These are phyloP conservation scores for Cicer pinnatifidum DNA, from an alignment of 306 rosid species.

Conservation along the genomic window DNA sequence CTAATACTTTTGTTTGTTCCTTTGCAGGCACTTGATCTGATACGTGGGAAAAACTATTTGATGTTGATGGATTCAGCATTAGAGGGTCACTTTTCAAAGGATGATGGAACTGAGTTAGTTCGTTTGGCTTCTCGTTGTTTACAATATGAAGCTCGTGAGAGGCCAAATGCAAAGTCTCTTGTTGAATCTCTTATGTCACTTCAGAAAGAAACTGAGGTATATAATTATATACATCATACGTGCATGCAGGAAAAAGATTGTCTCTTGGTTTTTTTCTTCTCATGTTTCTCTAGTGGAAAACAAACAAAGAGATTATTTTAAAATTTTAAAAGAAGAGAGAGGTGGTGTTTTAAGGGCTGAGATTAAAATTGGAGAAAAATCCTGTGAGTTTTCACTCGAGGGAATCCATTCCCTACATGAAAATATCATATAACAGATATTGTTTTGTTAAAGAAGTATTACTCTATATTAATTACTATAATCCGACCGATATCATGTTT, in stretches of 20 bases:
- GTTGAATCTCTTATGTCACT: conserved; percentile 76
- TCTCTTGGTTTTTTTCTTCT: too few species aligned
- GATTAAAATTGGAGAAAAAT: too few species aligned
- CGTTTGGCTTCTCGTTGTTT: conserved; percentile 93
- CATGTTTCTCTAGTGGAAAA: too few species aligned
- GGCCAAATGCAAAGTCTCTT: conserved; percentile 93
- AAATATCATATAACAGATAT: background rate
- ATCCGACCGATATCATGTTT: too few species aligned
- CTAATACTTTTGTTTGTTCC: background rate
- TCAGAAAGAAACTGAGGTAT: conserved; percentile 93
- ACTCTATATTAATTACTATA: too few species aligned
- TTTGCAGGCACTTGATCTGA: conserved; percentile 87
- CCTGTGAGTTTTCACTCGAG: too few species aligned
- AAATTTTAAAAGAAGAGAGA: too few species aligned
- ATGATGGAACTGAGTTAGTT: conserved; percentile 94
- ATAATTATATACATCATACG: background rate
- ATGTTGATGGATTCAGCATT: conserved; percentile 96
- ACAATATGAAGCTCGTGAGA: conserved; percentile 95
- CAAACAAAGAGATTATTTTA: too few species aligned
- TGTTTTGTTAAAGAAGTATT: background rate
- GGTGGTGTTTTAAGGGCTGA: too few species aligned
- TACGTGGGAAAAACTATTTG: conserved; percentile 87
- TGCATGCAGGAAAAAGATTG: too few species aligned
- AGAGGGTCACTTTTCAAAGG: conserved; percentile 94
- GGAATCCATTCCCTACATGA: too few species aligned